phyloP scores from a whole-genome alignment of 805 yeast species.

The Candida patagonica region DNA sequence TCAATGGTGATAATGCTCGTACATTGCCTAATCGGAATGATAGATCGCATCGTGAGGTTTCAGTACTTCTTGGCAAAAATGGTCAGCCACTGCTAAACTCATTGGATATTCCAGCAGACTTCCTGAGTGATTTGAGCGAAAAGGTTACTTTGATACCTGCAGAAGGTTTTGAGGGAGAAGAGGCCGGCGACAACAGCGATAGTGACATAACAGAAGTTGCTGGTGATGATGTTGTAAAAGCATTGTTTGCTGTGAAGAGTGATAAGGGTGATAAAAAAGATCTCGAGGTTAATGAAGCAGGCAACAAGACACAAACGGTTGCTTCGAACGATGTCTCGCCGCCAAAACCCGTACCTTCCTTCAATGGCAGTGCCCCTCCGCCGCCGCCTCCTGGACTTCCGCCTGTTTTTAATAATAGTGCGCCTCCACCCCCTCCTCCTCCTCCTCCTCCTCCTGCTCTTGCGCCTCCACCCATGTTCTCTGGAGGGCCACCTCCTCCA shows the following conservation, averaged over 20 bases:
- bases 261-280: background rate
- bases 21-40: too few species aligned
- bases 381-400: constrained; percentile 11
- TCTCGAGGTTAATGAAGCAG: constrained; percentile 1
- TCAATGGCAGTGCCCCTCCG: constrained; percentile 23
- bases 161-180: constrained; percentile 1
- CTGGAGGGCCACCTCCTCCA: constrained; percentile 19
- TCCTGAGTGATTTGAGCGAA: constrained; percentile 9
- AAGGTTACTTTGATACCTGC: background rate
- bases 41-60: too few species aligned
- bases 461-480: constrained; percentile 26
- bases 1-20: too few species aligned
- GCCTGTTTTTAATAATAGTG: constrained; percentile 5
- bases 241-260: background rate
- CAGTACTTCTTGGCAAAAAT: too few species aligned
- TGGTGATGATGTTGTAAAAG: background rate
- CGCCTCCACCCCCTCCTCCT: constrained; percentile 22
- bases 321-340: constrained; percentile 20
- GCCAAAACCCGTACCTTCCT: constrained; percentile 26
- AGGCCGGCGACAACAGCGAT: constrained; percentile 1
- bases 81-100: too few species aligned
- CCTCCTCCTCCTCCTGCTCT: constrained; percentile 26
- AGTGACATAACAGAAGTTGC: background rate
- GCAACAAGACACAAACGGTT: constrained; percentile 1
- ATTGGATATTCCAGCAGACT: constrained; percentile 3